Base-by-base conservation (phyloP, 352 stramenopile species). In the Globisporangium recalcitrans region DNA sequence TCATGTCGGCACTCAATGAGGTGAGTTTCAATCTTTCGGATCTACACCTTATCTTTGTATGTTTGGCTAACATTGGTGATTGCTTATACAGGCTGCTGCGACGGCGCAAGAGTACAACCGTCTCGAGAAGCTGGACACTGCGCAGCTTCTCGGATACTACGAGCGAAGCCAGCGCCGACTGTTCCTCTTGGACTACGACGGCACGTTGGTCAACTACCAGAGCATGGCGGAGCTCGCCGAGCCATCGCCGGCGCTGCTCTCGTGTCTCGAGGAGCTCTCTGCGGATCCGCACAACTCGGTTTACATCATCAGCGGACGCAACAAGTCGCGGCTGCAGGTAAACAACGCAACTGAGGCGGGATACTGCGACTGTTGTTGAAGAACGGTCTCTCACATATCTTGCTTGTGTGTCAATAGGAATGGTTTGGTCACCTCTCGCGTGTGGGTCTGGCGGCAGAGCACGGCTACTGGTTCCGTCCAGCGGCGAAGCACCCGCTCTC, bases 141-240 rank as follows among this genome's bases (percentile, higher is more conserved):
- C 78, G 8, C 83, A 94, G 63, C 60, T 96, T 16, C 73, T 92
- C 9, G 80, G 81, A 4, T 94, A 91, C 52, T 96, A 93, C 56
- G 85, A 92, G 59, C 74, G 88, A 34, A 93, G 85, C 60, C 81
- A 86, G 31, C 80, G 85, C 24, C 85, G 88, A 8, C 65, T 96
- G 22, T 85, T 96, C 56, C 71, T 96, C 38, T 68, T 95, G 29
- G 87, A 96, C 64, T 95, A 96, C 63, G 85, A 95, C 40, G 87
- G 85, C 10, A 93, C 86, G 11, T 75, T 96, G 16, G 77, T 92
- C 31, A 80, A 86, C 46, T 93, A 87, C 52, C 80, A 90, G 62
- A 91, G 79, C 44, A 90, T 91, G 78, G 73, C 82, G 1, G 78
- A 90, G 53, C 72, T 93, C 7, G 82, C 84, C 0, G 71, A 75